Conservation (phyloP, 768 basidiomycete genomes). For the Lentinula edodes region DNA sequence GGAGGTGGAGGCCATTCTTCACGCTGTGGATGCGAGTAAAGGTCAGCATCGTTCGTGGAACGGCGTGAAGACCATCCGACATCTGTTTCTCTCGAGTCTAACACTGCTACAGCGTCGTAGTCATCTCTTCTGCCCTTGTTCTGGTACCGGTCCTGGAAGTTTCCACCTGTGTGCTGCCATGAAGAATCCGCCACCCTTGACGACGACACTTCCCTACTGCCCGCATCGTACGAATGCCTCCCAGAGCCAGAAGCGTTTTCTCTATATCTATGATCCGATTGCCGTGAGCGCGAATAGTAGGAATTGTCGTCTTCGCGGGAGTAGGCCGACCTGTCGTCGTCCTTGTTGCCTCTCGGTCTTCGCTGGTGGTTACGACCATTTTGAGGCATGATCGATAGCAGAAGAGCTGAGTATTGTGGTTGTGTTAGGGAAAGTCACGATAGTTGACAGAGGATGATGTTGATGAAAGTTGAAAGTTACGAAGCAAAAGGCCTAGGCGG, state of each 20-base stretch:
- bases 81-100: conserved; percentile 37
- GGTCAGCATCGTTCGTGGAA: conserved; percentile 29
- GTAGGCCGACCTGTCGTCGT: conserved; percentile 45
- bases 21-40: conserved; percentile 27
- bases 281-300: conserved; percentile 43
- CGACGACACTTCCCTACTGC: conserved; percentile 42
- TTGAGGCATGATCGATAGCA: conserved; percentile 28
- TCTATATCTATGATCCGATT: conserved; percentile 43
- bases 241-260: conserved; percentile 33
- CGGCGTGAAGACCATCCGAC: conserved; percentile 33
- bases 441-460: background rate
- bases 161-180: conserved; percentile 42
- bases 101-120: conserved; percentile 28
- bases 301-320: conserved; percentile 48
- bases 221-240: conserved; percentile 38
- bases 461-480: background rate
- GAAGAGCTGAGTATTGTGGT: background rate
- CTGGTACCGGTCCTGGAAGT: conserved; percentile 44
- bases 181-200: conserved; percentile 42
- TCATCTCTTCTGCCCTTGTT: conserved; percentile 41
- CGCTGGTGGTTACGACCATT: conserved; percentile 34
- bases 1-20: conserved; percentile 44
- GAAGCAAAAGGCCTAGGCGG: background rate
- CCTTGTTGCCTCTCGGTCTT: conserved; percentile 47
- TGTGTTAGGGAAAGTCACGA: background rate